A percentile compares a stretch with the other conserved stretches of the same genome.
Evolutionary conservation across 2,329 filamentous ascomycete genomes (phyloP).

Genomic region (Pyrenochaeta sp.): DNA sequence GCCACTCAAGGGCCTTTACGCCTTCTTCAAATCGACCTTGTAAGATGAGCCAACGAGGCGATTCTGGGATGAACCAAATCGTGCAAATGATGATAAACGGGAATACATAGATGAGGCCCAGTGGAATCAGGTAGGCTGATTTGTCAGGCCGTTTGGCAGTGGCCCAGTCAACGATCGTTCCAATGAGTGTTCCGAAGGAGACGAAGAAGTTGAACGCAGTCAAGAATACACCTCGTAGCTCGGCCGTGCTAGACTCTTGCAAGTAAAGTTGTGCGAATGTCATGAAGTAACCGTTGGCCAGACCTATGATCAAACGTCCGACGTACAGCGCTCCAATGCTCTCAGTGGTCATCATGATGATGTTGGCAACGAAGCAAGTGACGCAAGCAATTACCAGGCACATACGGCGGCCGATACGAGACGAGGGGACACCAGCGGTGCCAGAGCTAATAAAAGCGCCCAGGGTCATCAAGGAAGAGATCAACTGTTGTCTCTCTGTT

Average conservation of each 20-base stretch:
- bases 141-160: constrained; percentile 45
- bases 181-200: constrained; percentile 55
- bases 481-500: constrained; percentile 54
- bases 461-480: constrained; percentile 57
- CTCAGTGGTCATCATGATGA: constrained; percentile 67
- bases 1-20: constrained; percentile 51
- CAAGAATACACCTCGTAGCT: constrained; percentile 59
- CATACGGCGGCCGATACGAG: constrained; percentile 54
- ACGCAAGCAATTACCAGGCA: constrained; percentile 60
- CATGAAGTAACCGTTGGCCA: constrained; percentile 66
- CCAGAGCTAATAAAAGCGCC: constrained; percentile 56
- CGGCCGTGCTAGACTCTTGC: constrained; percentile 61
- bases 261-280: constrained; percentile 63
- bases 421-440: constrained; percentile 51
- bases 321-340: constrained; percentile 64
- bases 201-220: constrained; percentile 60
- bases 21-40: constrained; percentile 42
- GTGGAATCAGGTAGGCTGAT: constrained; percentile 56
- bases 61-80: constrained; percentile 43
- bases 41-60: constrained; percentile 44
- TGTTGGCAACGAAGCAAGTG: constrained; percentile 60
- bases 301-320: constrained; percentile 63
- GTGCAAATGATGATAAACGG: constrained; percentile 52
- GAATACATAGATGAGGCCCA: constrained; percentile 63
- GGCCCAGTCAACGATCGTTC: constrained; percentile 63